Conservation (phyloP, 176 grass and related monocot species). For the Pharus latifolius region DNA sequence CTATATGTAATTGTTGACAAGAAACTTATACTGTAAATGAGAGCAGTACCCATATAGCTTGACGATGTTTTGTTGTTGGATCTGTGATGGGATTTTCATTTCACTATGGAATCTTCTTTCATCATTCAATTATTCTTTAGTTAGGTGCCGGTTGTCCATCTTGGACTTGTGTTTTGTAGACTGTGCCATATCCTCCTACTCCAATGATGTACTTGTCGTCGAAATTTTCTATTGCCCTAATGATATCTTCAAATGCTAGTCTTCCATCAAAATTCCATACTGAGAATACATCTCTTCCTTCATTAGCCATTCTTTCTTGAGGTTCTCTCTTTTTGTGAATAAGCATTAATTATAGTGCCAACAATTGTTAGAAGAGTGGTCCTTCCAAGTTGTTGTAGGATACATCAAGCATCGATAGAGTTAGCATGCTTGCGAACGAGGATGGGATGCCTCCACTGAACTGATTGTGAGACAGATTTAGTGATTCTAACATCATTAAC, state of each 20-base stretch:
- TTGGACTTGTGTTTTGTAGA: not conserved
- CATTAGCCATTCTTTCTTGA: not conserved
- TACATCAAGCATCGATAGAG: constrained; percentile 8
- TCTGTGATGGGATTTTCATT: not conserved
- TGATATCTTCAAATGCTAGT: not conserved
- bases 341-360: not conserved
- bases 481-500: constrained; percentile 11
- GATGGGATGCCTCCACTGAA: constrained; percentile 11
- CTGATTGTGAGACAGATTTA: constrained; percentile 38
- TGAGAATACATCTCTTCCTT: not conserved
- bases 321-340: not conserved
- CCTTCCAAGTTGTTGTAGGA: constrained; percentile 35
- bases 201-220: not conserved
- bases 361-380: not conserved
- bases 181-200: not conserved
- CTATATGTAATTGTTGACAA: not conserved
- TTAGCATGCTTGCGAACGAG: constrained; percentile 7
- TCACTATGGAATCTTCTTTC: not conserved
- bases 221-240: constrained; percentile 4
- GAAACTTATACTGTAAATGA: not conserved
- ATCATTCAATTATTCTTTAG: not conserved
- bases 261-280: constrained; percentile 8
- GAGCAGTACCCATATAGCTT: not conserved
- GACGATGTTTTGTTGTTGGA: not conserved
- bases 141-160: not conserved